A percentile compares a stretch with the other conserved stretches of the same genome.
phyloP scores from a whole-genome alignment of 371 early-diverging fungal species.

The Circinella umbellata region DNA sequence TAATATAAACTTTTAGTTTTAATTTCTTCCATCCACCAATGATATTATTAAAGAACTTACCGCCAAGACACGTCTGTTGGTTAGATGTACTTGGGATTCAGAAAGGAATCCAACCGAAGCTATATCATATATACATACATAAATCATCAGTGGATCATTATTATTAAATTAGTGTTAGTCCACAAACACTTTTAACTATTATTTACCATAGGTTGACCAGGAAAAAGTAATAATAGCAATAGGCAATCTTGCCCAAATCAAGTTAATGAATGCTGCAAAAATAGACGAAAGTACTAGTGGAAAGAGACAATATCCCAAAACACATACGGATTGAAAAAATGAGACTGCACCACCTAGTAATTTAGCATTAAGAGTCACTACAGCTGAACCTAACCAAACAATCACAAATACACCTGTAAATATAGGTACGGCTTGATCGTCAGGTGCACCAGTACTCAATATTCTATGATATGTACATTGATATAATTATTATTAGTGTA shows the following conservation, averaged over 20 bases:
- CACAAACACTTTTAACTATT: neutral
- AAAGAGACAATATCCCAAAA: slow-evolving; percentile 95
- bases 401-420: slow-evolving; percentile 93
- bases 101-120: slow-evolving; percentile 13
- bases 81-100: slow-evolving; percentile 2
- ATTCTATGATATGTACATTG: slow-evolving; percentile 27
- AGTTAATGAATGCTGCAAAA: slow-evolving; percentile 68
- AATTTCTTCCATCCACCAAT: neutral
- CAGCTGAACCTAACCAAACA: slow-evolving; percentile 89
- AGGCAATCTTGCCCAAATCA: slow-evolving; percentile 73
- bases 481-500: too few species aligned
- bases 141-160: neutral
- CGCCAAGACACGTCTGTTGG: slow-evolving; percentile 54
- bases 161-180: neutral
- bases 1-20: neutral
- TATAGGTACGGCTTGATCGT: slow-evolving; percentile 77
- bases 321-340: slow-evolving; percentile 94
- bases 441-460: slow-evolving; percentile 66
- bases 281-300: slow-evolving; percentile 86
- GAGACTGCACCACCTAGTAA: slow-evolving; percentile 95
- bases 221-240: slow-evolving; percentile 74
- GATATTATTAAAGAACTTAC: slow-evolving; percentile 36
- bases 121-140: neutral
- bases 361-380: slow-evolving; percentile 93
- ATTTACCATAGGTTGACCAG: slow-evolving; percentile 85